Evolutionary conservation across 1,284 basidiomycete genomes (phyloP), one percentile per base, ranked within the genome.

Genomic region (Puccinia triticina): DNA sequence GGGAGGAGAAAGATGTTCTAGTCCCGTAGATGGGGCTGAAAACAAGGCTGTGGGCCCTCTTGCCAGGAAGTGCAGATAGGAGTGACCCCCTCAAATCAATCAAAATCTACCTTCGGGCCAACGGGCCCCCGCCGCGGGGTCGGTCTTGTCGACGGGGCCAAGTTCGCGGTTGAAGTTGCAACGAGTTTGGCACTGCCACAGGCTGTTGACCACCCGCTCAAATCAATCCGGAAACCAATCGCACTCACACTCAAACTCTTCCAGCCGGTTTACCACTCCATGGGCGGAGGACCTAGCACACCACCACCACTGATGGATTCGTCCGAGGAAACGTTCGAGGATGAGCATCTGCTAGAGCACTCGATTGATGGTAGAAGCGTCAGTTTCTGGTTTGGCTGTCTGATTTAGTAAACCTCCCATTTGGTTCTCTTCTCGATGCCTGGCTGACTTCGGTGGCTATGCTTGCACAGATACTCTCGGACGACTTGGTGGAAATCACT

Each of bases 401-500:
- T 23, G 8, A 21, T 71, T 26, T 11, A 71, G 67, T 11, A 18
- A 26, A 50, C 66, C 2, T 32, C 46, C 26, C 1, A 74, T 29
- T 26, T 12, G 71, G 23, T 53, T 29, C 29, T 18, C 18, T 43
- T 3, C 16, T 55, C 18, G 14, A 55, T n/a, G 12, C 23, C 16
- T 57, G 34, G 23, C 46, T 48, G 32, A 34, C 61, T 64, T 29
- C 48, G 48, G 32, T 40, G 11, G 50, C 23, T 37, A 23, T 50
- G 50, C 34, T 72, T 71, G 0, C 23, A 50, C 48, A 81, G 78
- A 53, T 81, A 26, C 55, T 59, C 46, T 81, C 69, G 26, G 78
- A 81, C 23, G 78, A 81, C 37, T 61, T 81, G 66, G 69, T 81
- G 5, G 78, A 81, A 64, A 46, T 81, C 32, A 81, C 78, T n/a